phyloP scores from a whole-genome alignment of 2,329 filamentous ascomycete genomes.

The Chalaropsis ovoidea region DNA sequence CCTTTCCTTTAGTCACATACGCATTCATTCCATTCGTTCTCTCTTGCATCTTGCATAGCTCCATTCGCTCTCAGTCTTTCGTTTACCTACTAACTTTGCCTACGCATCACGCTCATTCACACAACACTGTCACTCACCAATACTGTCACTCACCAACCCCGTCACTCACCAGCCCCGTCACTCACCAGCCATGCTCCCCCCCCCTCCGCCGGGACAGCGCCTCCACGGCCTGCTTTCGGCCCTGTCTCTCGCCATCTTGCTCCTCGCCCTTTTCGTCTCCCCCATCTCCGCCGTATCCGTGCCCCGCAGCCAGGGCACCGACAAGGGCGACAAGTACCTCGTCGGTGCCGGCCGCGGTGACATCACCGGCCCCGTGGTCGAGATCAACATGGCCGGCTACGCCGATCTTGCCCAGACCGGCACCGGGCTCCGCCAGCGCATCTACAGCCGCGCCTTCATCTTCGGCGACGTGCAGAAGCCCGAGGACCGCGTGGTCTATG shows the following conservation, averaged over 20 bases:
- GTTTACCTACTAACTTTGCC: too few relatives aligned
- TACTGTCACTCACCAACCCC: not conserved
- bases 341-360: constrained; percentile 46
- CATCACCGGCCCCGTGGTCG: constrained; percentile 63
- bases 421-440: constrained; percentile 68
- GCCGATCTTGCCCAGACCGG: constrained; percentile 71
- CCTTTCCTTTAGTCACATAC: not conserved
- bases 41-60: not conserved
- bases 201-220: not conserved
- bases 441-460: constrained; percentile 82
- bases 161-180: not conserved
- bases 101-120: not conserved
- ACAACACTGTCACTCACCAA: not conserved
- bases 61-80: too few relatives aligned
- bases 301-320: not conserved
- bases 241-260: constrained; percentile 4
- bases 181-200: too few relatives aligned
- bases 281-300: not conserved
- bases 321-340: constrained; percentile 33
- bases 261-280: not conserved
- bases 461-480: constrained; percentile 57
- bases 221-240: not conserved
- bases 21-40: not conserved
- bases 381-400: constrained; percentile 86
- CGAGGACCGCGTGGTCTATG: constrained; percentile 66